Evolutionary conservation across 2,329 filamentous ascomycete genomes (phyloP), one percentile per base, ranked within the genome.

Genomic region (Fusarium cyanostomum): DNA sequence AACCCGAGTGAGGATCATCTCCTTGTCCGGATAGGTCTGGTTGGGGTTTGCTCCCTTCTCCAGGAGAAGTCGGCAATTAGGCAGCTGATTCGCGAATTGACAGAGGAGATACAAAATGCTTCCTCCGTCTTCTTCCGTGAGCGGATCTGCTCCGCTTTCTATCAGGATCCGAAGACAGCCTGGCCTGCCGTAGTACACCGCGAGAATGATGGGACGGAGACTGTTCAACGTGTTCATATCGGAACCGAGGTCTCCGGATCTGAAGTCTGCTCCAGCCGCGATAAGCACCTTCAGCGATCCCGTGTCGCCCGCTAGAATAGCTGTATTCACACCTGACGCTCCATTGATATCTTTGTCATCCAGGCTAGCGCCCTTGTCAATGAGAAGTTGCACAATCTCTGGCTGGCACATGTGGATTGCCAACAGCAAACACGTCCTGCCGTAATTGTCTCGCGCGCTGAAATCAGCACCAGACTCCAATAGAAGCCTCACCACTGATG

Each of bases 381-480:
- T 12, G 7, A 54, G 18, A 4, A 54, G 16, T 9, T 35, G 41
- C 12, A 54, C 42, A n/a, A 54, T 54, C 16, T 44, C 42, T 21
- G 12, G 42, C 10, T 33, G 11, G 8, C 42, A 27, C 8, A 44
- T 21, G 12, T 8, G 18, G 11, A 13, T 8, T 13, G 42, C 27
- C 12, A 18, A 6, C 8, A 33, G 27, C n/a, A 27, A 15, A 24
- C 27, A n/a, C 12, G 13, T 33, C 34, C 13, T 21, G 1, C 39
- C 37, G 2, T 30, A 6, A 26, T 12, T n/a, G 39, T 44, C 42
- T 10, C 24, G 15, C 7, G 21, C 6, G 24, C 15, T 31, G 12
- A 15, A n/a, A 15, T 52, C 50, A 8, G 16, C 42, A 7, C 42
- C 27, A 24, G 27, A 31, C 5, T 28, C 12, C 18, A 44, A 6